Evolutionary conservation across 2,329 filamentous ascomycete species (phyloP).

Genomic region (Hypoxylon sp.): DNA sequence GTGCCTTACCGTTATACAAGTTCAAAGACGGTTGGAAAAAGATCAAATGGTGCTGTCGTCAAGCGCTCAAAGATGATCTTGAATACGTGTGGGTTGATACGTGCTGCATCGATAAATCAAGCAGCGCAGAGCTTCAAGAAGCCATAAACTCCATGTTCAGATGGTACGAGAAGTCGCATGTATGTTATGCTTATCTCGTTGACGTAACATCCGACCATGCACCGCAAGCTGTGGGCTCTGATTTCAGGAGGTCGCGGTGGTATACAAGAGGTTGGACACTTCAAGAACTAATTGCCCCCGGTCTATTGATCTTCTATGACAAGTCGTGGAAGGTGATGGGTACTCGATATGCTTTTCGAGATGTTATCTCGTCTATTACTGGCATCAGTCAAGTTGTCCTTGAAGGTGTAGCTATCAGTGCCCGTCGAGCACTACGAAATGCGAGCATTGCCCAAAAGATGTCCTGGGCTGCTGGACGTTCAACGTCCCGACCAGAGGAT

Average conservation of each 20-base stretch:
- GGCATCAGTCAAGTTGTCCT: background rate
- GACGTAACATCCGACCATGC: background rate
- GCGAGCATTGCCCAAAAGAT: slow-evolving; percentile 7
- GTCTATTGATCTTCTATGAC: slow-evolving; percentile 7
- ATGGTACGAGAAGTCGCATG: slow-evolving; percentile 7
- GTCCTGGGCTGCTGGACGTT: slow-evolving; percentile 14
- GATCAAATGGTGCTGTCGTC: slow-evolving; percentile 6
- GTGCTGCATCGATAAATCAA: slow-evolving; percentile 22
- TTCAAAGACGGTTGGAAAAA: slow-evolving; percentile 4
- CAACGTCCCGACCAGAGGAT: slow-evolving; percentile 11
- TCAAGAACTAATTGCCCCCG: slow-evolving; percentile 12
- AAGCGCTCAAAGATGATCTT: background rate
- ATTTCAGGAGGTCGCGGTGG: slow-evolving; percentile 5
- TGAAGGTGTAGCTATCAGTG: background rate
- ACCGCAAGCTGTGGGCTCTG: background rate
- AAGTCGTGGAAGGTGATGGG: background rate
- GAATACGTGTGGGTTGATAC: slow-evolving; percentile 20
- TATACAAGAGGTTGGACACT: slow-evolving; percentile 14
- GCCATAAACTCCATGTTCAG: slow-evolving; percentile 23
- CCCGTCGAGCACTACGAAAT: background rate
- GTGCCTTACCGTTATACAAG: background rate
- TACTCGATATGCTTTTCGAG: background rate
- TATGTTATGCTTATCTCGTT: slow-evolving; percentile 22
- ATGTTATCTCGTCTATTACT: background rate
- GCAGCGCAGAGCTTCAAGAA: slow-evolving; percentile 9